Evolutionary conservation across 345 rosid genomes (phyloP).

Genomic region (Theobroma cacao): DNA sequence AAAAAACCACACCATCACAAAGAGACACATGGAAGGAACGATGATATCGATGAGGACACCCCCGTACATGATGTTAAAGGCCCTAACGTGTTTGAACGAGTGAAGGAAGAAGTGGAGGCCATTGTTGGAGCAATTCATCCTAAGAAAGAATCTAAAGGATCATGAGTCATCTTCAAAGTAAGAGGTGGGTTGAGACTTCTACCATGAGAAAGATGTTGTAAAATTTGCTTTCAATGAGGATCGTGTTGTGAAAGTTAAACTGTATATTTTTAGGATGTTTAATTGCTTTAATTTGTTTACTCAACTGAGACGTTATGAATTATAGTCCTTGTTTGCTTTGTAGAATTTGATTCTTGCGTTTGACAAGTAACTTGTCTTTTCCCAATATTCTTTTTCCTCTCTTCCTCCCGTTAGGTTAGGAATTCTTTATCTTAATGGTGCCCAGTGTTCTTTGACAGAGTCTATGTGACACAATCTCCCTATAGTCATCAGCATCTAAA

Average conservation of each 20-base stretch:
- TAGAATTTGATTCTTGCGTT: background rate
- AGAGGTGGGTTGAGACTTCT: conserved; percentile 12
- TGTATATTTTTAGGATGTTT: background rate
- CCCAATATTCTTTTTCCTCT: background rate
- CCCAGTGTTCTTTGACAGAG: background rate
- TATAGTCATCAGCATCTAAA: background rate
- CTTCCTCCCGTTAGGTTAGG: background rate
- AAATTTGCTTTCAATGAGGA: background rate
- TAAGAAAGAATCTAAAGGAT: conserved; percentile 30
- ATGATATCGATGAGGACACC: conserved; percentile 42
- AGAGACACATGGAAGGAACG: conserved; percentile 47
- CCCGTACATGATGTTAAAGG: conserved; percentile 37
- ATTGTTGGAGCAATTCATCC: conserved; percentile 37
- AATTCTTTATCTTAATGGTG: background rate
- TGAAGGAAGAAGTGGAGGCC: conserved; percentile 58
- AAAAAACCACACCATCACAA: conserved; percentile 34
- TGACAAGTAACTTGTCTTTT: conserved; percentile 5
- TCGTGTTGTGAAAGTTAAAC: background rate
- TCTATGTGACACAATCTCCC: background rate
- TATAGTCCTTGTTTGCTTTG: background rate
- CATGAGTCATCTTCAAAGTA: conserved; percentile 11
- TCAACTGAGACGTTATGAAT: background rate
- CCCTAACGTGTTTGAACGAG: conserved; percentile 41
- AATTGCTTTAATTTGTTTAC: background rate
- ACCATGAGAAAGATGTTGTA: background rate